Base-by-base conservation (phyloP, 495 filamentous ascomycete species). In the Podospora didyma region DNA sequence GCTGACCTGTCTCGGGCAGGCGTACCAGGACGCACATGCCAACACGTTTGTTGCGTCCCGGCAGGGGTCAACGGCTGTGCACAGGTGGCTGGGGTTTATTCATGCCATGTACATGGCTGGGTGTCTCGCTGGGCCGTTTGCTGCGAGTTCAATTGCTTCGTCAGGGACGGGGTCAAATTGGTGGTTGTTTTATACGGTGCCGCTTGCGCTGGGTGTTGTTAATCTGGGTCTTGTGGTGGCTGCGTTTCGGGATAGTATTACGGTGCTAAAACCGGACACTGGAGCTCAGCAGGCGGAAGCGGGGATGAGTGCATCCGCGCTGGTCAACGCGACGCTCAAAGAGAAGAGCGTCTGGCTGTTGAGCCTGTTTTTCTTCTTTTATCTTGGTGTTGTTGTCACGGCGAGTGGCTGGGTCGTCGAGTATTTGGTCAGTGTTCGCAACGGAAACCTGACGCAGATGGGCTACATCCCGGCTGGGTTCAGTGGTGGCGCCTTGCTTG, bases 401-500 rank as follows among this genome's bases (percentile, higher is more conserved):
- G 73, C 77, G 11, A 73, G 75, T 7, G 78, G 79, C 51, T 75
- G 70, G 72, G 67, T 75, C 0, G 86, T 89, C 34, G 84, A 86
- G 21, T 89, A 87, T 69, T 68, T 89, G 45, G 84, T 89, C 50
- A 81, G 69, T 35, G 84, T 86, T 57, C 83, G 87, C 4, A 70
- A 80, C 49, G 86, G 85, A 10, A 73, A 82, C 35, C 79, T 87
- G 2, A 67, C 77, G 0, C 71, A 70, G 4, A 79, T 87, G 16
- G 87, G 87, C 19, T 90, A 88, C 62, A 85, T 90, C 21, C 87
- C 86, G 16, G 77, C 86, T 0, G 86, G 85, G 7, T 88, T 87
- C 65, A 87, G 81, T 75, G 84, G 74, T 12, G 84, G 86, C 22
- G 80, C 84, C 46, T 79, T 83, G 1, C 57, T 81, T 2, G 79